Evolutionary conservation across 2,329 filamentous ascomycete genomes (phyloP).

Genomic region (Scopulariopsis brevicaulis): DNA sequence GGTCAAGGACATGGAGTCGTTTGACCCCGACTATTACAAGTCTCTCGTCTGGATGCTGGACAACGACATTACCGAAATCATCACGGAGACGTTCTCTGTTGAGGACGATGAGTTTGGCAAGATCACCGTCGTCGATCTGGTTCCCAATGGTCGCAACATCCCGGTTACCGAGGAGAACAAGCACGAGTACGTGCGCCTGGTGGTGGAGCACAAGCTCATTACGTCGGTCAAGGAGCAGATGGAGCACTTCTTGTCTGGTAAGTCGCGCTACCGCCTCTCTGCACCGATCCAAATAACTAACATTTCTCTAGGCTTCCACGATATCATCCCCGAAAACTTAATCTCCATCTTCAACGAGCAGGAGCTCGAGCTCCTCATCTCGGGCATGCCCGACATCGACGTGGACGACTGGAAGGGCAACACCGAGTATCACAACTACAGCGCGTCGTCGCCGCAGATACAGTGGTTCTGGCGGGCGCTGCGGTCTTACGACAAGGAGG

Average conservation of each 20-base stretch:
- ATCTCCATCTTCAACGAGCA: slow-evolving; percentile 98
- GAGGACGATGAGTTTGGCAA: slow-evolving; percentile 93
- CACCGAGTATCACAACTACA: slow-evolving; percentile 98
- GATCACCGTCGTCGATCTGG: slow-evolving; percentile 74
- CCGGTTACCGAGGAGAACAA: slow-evolving; percentile 97
- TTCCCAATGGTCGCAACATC: slow-evolving; percentile 80
- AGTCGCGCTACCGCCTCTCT: slow-evolving; percentile 11
- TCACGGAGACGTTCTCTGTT: slow-evolving; percentile 90
- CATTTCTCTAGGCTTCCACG: slow-evolving; percentile 65
- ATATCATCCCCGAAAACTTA: slow-evolving; percentile 89
- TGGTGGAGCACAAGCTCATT: slow-evolving; percentile 88
- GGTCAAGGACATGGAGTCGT: slow-evolving; percentile 98
- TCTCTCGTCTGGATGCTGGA: slow-evolving; percentile 97
- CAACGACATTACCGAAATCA: slow-evolving; percentile 96
- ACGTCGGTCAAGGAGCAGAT: slow-evolving; percentile 91
- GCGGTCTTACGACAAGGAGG: slow-evolving; percentile 96
- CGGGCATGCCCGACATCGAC: slow-evolving; percentile 92
- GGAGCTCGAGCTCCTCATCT: slow-evolving; percentile 91
- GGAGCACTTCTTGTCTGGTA: slow-evolving; percentile 80
- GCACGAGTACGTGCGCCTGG: slow-evolving; percentile 88
- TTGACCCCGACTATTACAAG: slow-evolving; percentile 98
- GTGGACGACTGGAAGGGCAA: slow-evolving; percentile 99
- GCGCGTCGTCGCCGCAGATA: slow-evolving; percentile 84
- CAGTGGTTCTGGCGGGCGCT: slow-evolving; percentile 99
- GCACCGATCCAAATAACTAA: background rate